Evolutionary conservation across 148 eudicot species (phyloP).

Genomic region (Limonium bicolor): DNA sequence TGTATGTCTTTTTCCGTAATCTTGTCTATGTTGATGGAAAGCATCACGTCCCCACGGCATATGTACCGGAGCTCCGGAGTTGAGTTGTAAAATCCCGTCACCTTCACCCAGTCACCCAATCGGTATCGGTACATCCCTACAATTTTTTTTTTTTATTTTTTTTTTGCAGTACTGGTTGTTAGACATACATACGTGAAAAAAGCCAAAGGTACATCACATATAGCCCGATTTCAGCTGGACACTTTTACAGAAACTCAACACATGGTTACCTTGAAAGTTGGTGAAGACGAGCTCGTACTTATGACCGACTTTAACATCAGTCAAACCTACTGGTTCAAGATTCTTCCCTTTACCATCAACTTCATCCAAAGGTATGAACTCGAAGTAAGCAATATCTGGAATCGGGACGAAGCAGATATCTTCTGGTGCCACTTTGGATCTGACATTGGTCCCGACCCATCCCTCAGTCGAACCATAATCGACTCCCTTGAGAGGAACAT

Average conservation of each 20-base stretch:
- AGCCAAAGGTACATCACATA: not conserved
- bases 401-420: constrained; percentile 26
- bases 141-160: not conserved
- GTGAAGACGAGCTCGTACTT: constrained; percentile 53
- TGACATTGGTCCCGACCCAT: constrained; percentile 59
- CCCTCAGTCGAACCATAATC: constrained; percentile 67
- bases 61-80: constrained; percentile 54
- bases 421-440: constrained; percentile 42
- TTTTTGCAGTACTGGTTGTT: not conserved
- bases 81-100: constrained; percentile 41
- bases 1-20: constrained; percentile 59
- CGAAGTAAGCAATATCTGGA: constrained; percentile 58
- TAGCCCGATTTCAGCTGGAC: not conserved
- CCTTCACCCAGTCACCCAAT: constrained; percentile 51
- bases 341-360: constrained; percentile 7
- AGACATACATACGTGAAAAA: not conserved
- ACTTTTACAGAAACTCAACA: not conserved
- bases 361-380: constrained; percentile 43
- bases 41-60: constrained; percentile 41
- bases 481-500: constrained; percentile 31
- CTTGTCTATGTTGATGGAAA: constrained; percentile 53
- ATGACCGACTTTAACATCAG: constrained; percentile 44
- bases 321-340: constrained; percentile 32
- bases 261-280: constrained; percentile 40
- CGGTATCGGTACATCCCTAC: constrained; percentile 56